Conservation (phyloP, 805 yeast species). For the Suhomyces tanzawaensis region DNA sequence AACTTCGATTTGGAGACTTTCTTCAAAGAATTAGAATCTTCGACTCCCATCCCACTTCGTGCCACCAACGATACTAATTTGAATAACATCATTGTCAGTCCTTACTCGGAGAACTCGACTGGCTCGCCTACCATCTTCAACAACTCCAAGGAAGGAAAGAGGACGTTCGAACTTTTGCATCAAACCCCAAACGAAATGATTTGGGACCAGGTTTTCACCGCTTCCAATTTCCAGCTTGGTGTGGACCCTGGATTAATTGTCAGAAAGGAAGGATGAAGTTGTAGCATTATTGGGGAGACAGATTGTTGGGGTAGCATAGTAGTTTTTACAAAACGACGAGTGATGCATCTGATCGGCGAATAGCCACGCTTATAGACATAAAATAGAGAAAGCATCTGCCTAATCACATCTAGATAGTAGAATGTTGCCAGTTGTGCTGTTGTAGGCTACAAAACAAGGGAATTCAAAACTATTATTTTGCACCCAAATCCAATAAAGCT, state of each 20-base stretch:
- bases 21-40: slow-evolving; percentile 46
- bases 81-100: neutral
- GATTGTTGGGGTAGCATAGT: no score
- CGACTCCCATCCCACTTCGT: slow-evolving; percentile 15
- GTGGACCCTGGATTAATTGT: neutral
- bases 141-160: slow-evolving; percentile 46
- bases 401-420: no score
- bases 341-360: no score
- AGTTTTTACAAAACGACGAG: no score
- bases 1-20: slow-evolving; percentile 39
- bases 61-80: slow-evolving; percentile 1
- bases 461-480: no score
- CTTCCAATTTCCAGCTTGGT: neutral
- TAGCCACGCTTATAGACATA: no score
- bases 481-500: no score
- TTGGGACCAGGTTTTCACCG: slow-evolving; percentile 63
- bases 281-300: no score
- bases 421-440: no score
- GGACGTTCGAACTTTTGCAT: slow-evolving; percentile 58
- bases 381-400: no score
- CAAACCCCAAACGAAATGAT: slow-evolving; percentile 64
- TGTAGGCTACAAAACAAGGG: no score
- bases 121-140: slow-evolving; percentile 15
- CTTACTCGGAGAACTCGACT: slow-evolving; percentile 7
- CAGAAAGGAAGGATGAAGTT: neutral